Evolutionary conservation across 1,139 yeast species (phyloP), one percentile per base, ranked within the genome.

Genomic region (Blastobotrys proliferans): DNA sequence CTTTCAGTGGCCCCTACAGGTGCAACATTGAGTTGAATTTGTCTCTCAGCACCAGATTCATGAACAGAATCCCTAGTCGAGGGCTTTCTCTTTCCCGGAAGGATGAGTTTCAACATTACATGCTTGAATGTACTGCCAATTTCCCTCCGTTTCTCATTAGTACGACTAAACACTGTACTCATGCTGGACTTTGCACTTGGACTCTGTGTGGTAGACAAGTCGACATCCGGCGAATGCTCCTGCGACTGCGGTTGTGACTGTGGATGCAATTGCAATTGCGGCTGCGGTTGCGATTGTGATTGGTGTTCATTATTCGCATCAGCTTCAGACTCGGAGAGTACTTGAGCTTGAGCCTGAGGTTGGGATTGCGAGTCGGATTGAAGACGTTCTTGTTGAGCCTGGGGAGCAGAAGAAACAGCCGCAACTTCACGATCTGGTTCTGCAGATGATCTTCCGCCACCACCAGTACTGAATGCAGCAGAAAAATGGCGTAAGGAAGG

Each of bases 51-150:
- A n/a, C n/a, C n/a, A n/a, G n/a, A n/a, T n/a, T n/a, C n/a, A n/a
- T n/a, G n/a, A n/a, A n/a, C n/a, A n/a, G n/a, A n/a, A n/a, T n/a
- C 14, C 27, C 36, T 14, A 19, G 36, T 31, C 16, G 20, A 31
- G 27, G n/a, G n/a, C n/a, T n/a, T n/a, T n/a, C n/a, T 24, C 19
- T 29, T 28, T 2, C 31, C 32, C 2, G 48, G 47, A 1, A 46
- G 38, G 11, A 49, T 45, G 20, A 50, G 28, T 36, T 47, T 49
- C 29, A 45, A 36, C 54, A 51, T 46, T 10, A 45, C 45, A 14
- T 47, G 39, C 32, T 49, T 50, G 22, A 51, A 37, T 9, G 53
- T 43, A 20, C 41, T 40, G 29, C 47, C 41, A 26, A 47, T 25
- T 10, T 38, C 40, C 19, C 43, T 30, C 18, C 37, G 30, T 26